Evolutionary conservation across 176 grass and related monocot species (phyloP), one percentile per base, ranked within the genome.

Genomic region (Aegilops tauschii): DNA sequence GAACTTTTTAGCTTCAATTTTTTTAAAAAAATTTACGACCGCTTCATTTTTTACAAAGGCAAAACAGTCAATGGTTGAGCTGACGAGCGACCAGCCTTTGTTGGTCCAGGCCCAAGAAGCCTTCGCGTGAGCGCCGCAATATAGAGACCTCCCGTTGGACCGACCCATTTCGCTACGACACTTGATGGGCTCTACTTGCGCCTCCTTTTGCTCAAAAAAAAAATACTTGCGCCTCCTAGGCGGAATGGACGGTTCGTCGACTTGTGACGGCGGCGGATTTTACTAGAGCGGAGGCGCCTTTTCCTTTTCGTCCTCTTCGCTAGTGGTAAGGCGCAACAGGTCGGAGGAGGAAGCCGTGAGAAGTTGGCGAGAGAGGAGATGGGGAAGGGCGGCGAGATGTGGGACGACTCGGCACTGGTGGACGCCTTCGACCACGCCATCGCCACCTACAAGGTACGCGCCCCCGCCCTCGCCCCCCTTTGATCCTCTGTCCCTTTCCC

Each of bases 361-460:
- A 13, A 13, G 4, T 34, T 21, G 16, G 44, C 14, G 76, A 29
- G 21, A 56, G 13, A 68, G 30, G 76, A 34, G 83, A 98, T 98
- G 95, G 95, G 87, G 42, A 93, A 92, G 82, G 93, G 89, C 42
- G 54, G 68, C 14, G 93, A 95, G 11, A 89, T 92, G 17, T 98
- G 95, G 95, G 89, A 93, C 49, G 93, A 98, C 70, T 95, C 93
- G 6, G 89, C 89, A 70, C 95, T 98, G 49, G 80, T 98, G 5
- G 70, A 90, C 70, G 95, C 95, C 65, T 97, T 97, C 76, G 87
- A 97, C 84, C 82, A 78, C 45, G 93, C 91, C 85, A 71, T 95
- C 59, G 72, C 83, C 66, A 88, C 85, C 75, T 93, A 83, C 83
- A 97, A 95, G 91, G 93, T 95, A 81, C 0, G 35, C 23, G 23